Conservation (phyloP, 768 basidiomycete species). For the Lyophyllum decastes region DNA sequence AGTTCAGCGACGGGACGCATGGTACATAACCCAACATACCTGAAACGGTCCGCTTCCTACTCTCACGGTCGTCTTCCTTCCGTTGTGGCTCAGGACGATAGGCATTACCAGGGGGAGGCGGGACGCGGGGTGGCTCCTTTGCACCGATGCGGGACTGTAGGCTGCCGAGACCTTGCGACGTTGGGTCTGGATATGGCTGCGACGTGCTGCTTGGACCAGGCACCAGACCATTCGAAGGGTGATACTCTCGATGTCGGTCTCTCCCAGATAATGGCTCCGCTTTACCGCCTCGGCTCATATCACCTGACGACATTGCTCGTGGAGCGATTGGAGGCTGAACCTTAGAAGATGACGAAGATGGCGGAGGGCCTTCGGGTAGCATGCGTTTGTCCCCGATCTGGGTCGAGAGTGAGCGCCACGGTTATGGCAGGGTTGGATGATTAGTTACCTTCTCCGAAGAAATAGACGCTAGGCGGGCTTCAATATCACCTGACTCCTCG, state of each 20-base stretch:
- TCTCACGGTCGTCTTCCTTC: slow-evolving; percentile 68
- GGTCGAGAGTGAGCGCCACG: slow-evolving; percentile 10
- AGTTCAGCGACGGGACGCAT: slow-evolving; percentile 2
- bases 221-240: slow-evolving; percentile 31
- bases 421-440: slow-evolving; percentile 1
- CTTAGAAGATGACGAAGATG: slow-evolving; percentile 35
- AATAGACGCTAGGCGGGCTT: slow-evolving; percentile 29
- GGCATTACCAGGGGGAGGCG: slow-evolving; percentile 36
- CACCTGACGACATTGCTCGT: slow-evolving; percentile 63
- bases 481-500: slow-evolving; percentile 53
- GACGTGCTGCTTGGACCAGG: slow-evolving; percentile 14
- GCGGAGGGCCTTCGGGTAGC: slow-evolving; percentile 48
- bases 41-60: slow-evolving; percentile 66
- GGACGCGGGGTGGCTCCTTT: slow-evolving; percentile 44
- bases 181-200: slow-evolving; percentile 23
- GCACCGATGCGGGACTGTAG: slow-evolving; percentile 61
- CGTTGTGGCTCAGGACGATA: slow-evolving; percentile 45
- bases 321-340: slow-evolving; percentile 59
- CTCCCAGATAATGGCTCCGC: slow-evolving; percentile 36
- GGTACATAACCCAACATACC: slow-evolving; percentile 43
- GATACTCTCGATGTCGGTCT: slow-evolving; percentile 52
- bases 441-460: slow-evolving; percentile 62
- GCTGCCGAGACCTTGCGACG: slow-evolving; percentile 27
- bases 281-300: slow-evolving; percentile 42
- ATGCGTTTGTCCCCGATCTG: slow-evolving; percentile 57